Evolutionary conservation across 129 eudicot genomes (phyloP), one percentile per base, ranked within the genome.

Genomic region (Calendula officinalis): DNA sequence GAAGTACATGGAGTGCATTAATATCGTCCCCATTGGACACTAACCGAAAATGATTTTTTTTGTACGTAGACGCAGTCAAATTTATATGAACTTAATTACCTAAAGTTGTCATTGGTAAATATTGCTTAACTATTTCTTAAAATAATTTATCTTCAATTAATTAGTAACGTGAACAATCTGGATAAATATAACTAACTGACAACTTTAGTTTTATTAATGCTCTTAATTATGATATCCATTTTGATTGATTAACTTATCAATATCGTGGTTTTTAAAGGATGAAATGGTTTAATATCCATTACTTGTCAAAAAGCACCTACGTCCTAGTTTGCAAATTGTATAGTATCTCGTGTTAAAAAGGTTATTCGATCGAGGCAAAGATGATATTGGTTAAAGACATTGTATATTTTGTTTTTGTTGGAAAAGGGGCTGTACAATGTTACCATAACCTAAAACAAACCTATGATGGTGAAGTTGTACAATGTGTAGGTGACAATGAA

Each of bases 1-100:
- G 78, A 74, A 74, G 78, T 66, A 48, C 78, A 74, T 66, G 78
- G 55, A 39, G 54, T 66, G 72, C 73, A 74, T 66, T 74, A 65
- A 74, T 74, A 56, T 57, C 67, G 33, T 48, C 32, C 51, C 67
- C 73, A 66, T 51, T 65, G 60, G 52, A 57, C 78, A 57, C 61
- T 14, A 66, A 57, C 60, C 52, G 14, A 66, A 65, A 65, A 46
- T 50, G 53, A 57, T 74, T 74, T 64, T 74, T 64, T 47, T 65
- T 71, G 62, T 60, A 41, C 44, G 7, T 42, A 51, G 33, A 60
- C 7, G 12, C 39, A 22, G 30, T 44, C 40, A 9, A 13, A 43
- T 22, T 22, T 42, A 22, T 60, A 41, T 60, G 14, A 50, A 5
- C 6, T 41, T n/a, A n/a, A n/a, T n/a, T 17, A 14, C 8, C 13